These are phyloP conservation scores for Blastobotrys elegans DNA, from an alignment of 1,139 yeast species.

Conservation along the genomic window DNA sequence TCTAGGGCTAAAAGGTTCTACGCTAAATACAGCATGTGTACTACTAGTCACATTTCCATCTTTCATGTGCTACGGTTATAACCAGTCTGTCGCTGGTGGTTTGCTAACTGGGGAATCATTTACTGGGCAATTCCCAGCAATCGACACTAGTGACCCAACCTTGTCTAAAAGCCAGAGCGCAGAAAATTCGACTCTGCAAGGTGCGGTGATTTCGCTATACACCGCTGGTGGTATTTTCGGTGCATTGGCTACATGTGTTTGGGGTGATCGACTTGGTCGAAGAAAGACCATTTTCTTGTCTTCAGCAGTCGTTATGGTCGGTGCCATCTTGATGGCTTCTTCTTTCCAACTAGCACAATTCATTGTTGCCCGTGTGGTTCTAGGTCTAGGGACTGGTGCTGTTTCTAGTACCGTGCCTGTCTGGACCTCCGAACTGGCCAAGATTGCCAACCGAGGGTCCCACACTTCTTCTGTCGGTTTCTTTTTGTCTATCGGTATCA, in stretches of 20 bases:
- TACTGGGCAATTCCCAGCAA: conserved; percentile 39
- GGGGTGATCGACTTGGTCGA: conserved; percentile 65
- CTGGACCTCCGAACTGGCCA: conserved; percentile 74
- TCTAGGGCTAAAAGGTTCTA: conserved; percentile 13
- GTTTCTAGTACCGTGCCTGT: conserved; percentile 80
- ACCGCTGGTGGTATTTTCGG: conserved; percentile 72
- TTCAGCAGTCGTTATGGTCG: conserved; percentile 53
- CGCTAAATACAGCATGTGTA: conserved; percentile 11
- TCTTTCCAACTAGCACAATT: conserved; percentile 59
- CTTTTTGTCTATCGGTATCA: conserved; percentile 64
- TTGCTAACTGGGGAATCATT: conserved; percentile 40
- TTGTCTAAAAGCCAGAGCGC: conserved; percentile 14
- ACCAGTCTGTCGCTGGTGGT: conserved; percentile 48
- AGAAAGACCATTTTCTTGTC: conserved; percentile 58
- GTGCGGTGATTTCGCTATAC: conserved; percentile 44
- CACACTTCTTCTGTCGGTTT: conserved; percentile 67
- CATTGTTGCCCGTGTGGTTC: conserved; percentile 65
- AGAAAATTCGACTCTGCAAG: conserved; percentile 24
- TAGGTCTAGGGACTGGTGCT: conserved; percentile 77
- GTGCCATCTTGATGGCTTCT: conserved; percentile 56
- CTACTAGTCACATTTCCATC: conserved; percentile 18
- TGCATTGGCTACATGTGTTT: conserved; percentile 54
- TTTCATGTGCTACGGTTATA: conserved; percentile 39
- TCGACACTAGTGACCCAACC: conserved; percentile 31
- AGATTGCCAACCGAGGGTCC: conserved; percentile 65